Evolutionary conservation across 129 eudicot species (phyloP).

Genomic region (Apium graveolens): DNA sequence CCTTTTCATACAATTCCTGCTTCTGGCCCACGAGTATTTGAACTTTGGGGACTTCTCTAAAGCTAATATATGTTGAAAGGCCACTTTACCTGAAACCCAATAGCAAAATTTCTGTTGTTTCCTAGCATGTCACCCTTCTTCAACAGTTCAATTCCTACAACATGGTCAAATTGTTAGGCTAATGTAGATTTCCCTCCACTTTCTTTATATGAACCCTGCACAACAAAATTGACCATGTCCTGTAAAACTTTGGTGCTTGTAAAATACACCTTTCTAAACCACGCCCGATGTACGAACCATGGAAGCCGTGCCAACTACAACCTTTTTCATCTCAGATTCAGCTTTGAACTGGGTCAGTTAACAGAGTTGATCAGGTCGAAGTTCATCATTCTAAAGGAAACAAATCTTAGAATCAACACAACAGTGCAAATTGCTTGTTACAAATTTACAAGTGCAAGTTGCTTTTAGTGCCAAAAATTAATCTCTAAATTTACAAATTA

Average conservation of each 20-base stretch:
- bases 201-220: not conserved
- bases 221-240: not conserved
- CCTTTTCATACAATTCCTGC: not conserved
- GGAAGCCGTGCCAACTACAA: not conserved
- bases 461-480: not conserved
- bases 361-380: not conserved
- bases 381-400: not conserved
- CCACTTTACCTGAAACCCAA: not conserved
- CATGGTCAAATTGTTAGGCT: not conserved
- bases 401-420: not conserved
- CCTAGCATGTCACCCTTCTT: not conserved
- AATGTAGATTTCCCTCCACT: slow-evolving; percentile 2
- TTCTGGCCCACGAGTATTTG: not conserved
- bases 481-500: not conserved
- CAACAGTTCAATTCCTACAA: not conserved
- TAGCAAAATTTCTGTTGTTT: not conserved
- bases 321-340: not conserved
- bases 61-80: not conserved
- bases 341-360: not conserved
- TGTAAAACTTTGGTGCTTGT: not conserved
- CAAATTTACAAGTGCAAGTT: not conserved
- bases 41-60: not conserved
- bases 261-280: not conserved
- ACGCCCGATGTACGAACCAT: not conserved
- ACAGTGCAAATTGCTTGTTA: not conserved